These are phyloP conservation scores for Bifiguratus adelaidae DNA, from an alignment of 192 early-diverging fungal genomes.

Conservation along the genomic window DNA sequence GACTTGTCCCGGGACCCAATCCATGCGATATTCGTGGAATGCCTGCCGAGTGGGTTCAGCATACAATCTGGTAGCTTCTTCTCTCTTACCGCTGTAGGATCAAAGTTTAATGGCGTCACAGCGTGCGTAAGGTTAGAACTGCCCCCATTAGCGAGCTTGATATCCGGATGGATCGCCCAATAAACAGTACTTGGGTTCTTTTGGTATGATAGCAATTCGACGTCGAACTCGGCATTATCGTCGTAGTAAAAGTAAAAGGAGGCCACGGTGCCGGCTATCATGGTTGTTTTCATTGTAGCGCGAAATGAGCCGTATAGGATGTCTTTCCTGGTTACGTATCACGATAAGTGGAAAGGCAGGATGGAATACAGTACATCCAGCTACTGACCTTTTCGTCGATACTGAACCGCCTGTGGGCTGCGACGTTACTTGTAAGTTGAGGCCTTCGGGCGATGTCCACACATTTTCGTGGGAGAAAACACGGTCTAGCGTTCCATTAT, in stretches of 20 bases:
- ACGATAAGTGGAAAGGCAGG: background rate
- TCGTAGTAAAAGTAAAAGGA: constrained; percentile 17
- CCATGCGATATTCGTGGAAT: constrained; percentile 22
- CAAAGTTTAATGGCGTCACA: no score
- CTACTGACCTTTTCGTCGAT: constrained; percentile 11
- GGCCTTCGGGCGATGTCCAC: background rate
- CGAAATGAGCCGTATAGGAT: constrained; percentile 21
- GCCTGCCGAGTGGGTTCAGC: no score
- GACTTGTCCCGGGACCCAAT: constrained; percentile 14
- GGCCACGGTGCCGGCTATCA: constrained; percentile 11
- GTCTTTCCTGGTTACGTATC: constrained; percentile 4
- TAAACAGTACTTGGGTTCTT: constrained; percentile 8
- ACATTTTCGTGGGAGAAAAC: constrained; percentile 7
- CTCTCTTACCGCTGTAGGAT: no score
- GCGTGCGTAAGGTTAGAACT: no score
- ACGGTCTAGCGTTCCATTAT: constrained; percentile 5
- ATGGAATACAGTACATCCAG: no score
- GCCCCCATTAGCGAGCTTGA: no score
- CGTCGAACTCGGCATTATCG: constrained; percentile 18
- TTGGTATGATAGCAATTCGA: constrained; percentile 11
- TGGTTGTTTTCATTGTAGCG: constrained; percentile 9
- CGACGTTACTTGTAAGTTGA: constrained; percentile 1
- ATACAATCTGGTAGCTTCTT: no score
- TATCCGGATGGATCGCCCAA: constrained; percentile 16
- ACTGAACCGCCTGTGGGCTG: constrained; percentile 6